phyloP scores from a whole-genome alignment of 306 rosid species.

The Inga oerstediana region DNA sequence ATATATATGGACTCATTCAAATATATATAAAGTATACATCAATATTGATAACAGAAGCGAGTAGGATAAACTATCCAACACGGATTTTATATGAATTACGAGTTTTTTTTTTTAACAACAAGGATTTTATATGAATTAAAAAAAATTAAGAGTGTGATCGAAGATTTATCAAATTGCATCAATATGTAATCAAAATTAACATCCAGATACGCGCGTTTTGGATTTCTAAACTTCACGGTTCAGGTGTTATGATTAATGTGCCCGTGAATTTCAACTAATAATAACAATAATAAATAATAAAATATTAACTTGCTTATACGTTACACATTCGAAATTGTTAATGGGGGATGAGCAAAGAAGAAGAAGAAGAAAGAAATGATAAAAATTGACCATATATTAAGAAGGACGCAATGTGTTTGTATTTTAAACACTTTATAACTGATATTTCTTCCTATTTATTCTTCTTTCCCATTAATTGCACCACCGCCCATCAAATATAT shows the following conservation, averaged over 20 bases:
- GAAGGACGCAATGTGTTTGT: neutral
- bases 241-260: neutral
- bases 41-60: neutral
- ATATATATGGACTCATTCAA: neutral
- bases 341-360: neutral
- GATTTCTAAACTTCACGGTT: neutral
- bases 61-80: neutral
- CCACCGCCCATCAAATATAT: neutral
- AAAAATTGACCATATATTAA: neutral
- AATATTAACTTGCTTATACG: neutral
- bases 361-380: neutral
- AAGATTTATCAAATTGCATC: neutral
- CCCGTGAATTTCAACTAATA: neutral
- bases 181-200: neutral
- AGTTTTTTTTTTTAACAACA: neutral
- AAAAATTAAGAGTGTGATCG: neutral
- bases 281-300: neutral
- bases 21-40: neutral
- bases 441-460: neutral
- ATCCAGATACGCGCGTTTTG: neutral
- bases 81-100: neutral
- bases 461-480: neutral
- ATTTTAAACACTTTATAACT: neutral
- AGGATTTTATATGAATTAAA: neutral
- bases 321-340: neutral